A percentile compares a stretch with the other conserved stretches of the same genome.
These are phyloP conservation scores for Pythium chondricola DNA, from an alignment of 352 stramenopile species.

Conservation along the genomic window DNA sequence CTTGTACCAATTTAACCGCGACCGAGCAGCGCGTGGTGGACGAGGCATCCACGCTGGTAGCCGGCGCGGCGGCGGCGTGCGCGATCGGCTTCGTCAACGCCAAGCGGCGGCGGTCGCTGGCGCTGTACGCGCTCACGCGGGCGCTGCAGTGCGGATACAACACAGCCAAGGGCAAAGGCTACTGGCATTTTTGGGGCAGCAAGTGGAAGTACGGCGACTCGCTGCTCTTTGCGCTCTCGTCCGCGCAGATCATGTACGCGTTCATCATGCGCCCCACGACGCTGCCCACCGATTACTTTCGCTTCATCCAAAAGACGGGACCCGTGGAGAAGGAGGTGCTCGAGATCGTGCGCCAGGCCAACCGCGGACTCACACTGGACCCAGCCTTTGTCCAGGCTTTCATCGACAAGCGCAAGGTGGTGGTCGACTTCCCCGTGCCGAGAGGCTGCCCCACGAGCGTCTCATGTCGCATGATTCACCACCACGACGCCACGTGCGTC, in stretches of 20 bases:
- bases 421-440: constrained; percentile 24
- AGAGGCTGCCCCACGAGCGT: constrained; percentile 26
- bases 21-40: constrained; percentile 16
- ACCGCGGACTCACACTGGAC: constrained; percentile 41
- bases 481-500: constrained; percentile 37
- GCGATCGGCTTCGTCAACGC: constrained; percentile 62
- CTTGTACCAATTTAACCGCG: background rate
- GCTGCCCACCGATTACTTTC: constrained; percentile 71
- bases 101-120: constrained; percentile 65
- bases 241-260: constrained; percentile 82
- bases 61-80: constrained; percentile 53
- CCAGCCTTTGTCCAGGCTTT: constrained; percentile 32
- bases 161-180: constrained; percentile 61
- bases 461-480: constrained; percentile 59
- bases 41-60: constrained; percentile 41
- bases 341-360: constrained; percentile 54
- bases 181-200: constrained; percentile 87
- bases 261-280: constrained; percentile 75
- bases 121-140: constrained; percentile 76
- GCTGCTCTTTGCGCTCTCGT: constrained; percentile 73
- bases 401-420: constrained; percentile 29
- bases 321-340: constrained; percentile 60
- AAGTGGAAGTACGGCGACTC: constrained; percentile 75
- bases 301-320: constrained; percentile 73
- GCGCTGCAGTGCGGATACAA: constrained; percentile 85